Conservation (phyloP, 352 stramenopile genomes). For the Globisporangium okanoganense region DNA sequence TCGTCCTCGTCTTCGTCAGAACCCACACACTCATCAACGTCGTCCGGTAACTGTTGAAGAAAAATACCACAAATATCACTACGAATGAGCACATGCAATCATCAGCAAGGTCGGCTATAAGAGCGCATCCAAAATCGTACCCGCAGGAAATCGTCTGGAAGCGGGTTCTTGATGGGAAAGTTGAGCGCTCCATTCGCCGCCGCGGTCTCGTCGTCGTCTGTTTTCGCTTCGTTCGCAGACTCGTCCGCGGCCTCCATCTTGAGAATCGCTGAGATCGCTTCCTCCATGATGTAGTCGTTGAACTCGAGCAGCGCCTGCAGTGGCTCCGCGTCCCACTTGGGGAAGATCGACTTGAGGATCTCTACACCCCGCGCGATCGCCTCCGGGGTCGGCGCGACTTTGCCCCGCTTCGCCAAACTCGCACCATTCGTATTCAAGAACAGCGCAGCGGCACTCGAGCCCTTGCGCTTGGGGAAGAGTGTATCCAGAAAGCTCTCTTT, state of each 20-base stretch:
- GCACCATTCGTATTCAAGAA: not conserved
- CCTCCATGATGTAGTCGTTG: constrained; percentile 78
- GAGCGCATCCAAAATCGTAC: constrained; percentile 17
- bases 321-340: constrained; percentile 64
- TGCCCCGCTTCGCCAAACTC: not conserved
- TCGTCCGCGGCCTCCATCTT: constrained; percentile 68
- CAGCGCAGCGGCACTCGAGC: not conserved
- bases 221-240: constrained; percentile 5
- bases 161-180: constrained; percentile 62
- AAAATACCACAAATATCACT: not conserved
- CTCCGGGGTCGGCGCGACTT: constrained; percentile 30
- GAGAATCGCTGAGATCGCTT: constrained; percentile 73
- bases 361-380: constrained; percentile 57
- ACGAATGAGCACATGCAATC: not conserved
- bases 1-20: constrained; percentile 22
- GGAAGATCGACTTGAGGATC: constrained; percentile 81
- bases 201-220: constrained; percentile 1
- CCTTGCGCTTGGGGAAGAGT: constrained; percentile 19
- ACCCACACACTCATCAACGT: constrained; percentile 24
- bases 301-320: constrained; percentile 71
- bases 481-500: constrained; percentile 17
- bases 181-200: constrained; percentile 9
- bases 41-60: constrained; percentile 40
- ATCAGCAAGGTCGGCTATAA: not conserved
- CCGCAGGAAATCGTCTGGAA: constrained; percentile 76